These are phyloP conservation scores for Cubamyces sp. DNA, from an alignment of 768 basidiomycete species.

Conservation along the genomic window DNA sequence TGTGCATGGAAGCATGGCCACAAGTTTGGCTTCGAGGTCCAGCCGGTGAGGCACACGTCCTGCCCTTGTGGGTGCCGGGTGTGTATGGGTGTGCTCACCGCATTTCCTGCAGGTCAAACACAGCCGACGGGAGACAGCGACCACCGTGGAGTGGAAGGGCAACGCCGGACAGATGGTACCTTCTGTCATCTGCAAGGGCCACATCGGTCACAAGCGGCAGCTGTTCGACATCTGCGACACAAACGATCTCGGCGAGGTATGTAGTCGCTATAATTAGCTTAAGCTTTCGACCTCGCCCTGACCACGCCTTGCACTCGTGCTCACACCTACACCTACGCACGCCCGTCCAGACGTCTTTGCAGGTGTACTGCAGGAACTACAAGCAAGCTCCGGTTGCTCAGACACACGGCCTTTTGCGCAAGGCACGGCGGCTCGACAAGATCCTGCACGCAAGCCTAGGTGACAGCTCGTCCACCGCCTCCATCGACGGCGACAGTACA, in stretches of 20 bases:
- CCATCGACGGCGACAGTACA: not conserved
- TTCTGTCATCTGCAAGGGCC: conserved; percentile 77
- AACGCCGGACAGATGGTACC: conserved; percentile 80
- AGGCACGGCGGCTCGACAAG: conserved; percentile 82
- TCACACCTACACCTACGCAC: too few relatives aligned
- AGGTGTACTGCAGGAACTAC: conserved; percentile 83
- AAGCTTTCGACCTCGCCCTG: not conserved
- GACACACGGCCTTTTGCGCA: conserved; percentile 85
- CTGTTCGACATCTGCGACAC: conserved; percentile 86
- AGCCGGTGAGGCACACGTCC: conserved; percentile 55
- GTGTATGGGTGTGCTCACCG: not conserved
- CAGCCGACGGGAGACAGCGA: conserved; percentile 68
- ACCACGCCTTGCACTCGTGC: not conserved
- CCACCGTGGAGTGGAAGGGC: conserved; percentile 74
- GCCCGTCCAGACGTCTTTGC: conserved; percentile 74
- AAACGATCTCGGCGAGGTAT: conserved; percentile 81
- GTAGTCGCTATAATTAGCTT: conserved; percentile 27
- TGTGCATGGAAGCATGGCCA: conserved; percentile 89
- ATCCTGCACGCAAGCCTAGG: conserved; percentile 50
- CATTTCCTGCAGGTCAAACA: conserved; percentile 66
- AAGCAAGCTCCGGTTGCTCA: conserved; percentile 76
- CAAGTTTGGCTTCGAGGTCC: conserved; percentile 92
- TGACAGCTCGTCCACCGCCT: conserved; percentile 11
- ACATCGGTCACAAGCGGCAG: conserved; percentile 61
- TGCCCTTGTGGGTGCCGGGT: not conserved